Percentiles rank a stretch among this genome's conserved stretches.
Evolutionary conservation across 176 grass and related monocot species (phyloP).

Genomic region (Triticum dicoccoides): DNA sequence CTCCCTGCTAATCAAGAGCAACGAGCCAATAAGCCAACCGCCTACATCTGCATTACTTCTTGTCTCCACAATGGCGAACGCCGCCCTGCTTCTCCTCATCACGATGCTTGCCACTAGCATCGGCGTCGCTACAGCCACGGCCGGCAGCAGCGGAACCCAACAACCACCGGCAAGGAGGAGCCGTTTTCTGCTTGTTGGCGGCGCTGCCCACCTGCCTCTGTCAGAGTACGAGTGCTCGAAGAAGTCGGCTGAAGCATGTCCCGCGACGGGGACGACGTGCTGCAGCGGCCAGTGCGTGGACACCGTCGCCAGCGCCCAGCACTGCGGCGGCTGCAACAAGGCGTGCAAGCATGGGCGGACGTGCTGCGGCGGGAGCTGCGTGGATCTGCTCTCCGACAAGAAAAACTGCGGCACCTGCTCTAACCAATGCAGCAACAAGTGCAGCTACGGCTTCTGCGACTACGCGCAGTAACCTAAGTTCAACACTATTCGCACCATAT

Average conservation of each 20-base stretch:
- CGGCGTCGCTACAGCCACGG: background rate
- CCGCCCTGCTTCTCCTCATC: background rate
- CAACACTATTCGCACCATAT: no score
- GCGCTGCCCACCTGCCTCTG: background rate
- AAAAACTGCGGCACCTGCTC: background rate
- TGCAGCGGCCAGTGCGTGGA: background rate
- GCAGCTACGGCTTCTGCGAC: background rate
- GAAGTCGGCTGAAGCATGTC: slow-evolving; percentile 24
- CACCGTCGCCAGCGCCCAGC: background rate
- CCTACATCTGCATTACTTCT: background rate
- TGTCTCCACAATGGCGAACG: background rate
- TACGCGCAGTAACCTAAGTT: background rate
- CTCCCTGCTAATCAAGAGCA: background rate
- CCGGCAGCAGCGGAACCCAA: background rate
- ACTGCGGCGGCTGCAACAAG: background rate
- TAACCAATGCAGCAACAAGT: background rate
- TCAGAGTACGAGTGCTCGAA: background rate
- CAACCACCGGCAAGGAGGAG: background rate
- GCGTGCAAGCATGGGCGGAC: background rate
- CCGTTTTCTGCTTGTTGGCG: background rate
- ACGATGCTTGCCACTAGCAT: background rate
- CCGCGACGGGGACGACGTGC: slow-evolving; percentile 5
- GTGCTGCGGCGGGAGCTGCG: background rate
- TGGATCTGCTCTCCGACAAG: background rate
- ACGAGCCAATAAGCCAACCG: background rate